Evolutionary conservation across 2,329 filamentous ascomycete genomes (phyloP), one percentile per base, ranked within the genome.

Genomic region (Emericellopsis cladophorae): DNA sequence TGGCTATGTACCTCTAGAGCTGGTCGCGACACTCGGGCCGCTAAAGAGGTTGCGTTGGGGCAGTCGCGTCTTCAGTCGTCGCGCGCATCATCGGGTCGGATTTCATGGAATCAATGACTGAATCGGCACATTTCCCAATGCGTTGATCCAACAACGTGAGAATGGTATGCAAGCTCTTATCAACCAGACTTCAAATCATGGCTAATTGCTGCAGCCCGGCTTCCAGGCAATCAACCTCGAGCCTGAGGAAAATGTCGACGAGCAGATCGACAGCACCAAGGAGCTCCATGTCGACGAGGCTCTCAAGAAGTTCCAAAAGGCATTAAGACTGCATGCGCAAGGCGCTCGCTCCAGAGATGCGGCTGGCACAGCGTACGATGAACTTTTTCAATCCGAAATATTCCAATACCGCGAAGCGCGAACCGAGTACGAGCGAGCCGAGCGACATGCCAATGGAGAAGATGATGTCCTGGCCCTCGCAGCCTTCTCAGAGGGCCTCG

Each of bases 241-340:
- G 61, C 84, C 86, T 9, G 92, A 95, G 63, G 86, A 93, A 54
- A 85, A 86, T 43, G 69, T 82, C 48, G 88, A 95, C 56, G 86
- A 94, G 52, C 89, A 95, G 61, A 69, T 95, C 54, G 92, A 98
- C 58, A 88, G 92, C 53, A 95, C 89, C 29, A 92, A 90, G 58
- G 90, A 96, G 60, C 79, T 98, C 40, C 89, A 95, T 54, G 90
- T 96, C 54, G 92, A 98, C 54, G 92, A 98, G 64, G 89, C 92
- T 37, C 68, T 98, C 46, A 96, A 95, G 63, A 76, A 90, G 31
- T 98, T 95, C 57, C 89, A 96, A 55, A 81, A 73, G 51, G 92
- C 92, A 37, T 67, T 98, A 43, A 95, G 90, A 59, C 78, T 89
- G 49, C 92, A 98, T 56, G 82, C 90, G 2, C 87, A 94, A 61